Base-by-base conservation (phyloP, 805 yeast genomes). In the Huiozyma naganishii region DNA sequence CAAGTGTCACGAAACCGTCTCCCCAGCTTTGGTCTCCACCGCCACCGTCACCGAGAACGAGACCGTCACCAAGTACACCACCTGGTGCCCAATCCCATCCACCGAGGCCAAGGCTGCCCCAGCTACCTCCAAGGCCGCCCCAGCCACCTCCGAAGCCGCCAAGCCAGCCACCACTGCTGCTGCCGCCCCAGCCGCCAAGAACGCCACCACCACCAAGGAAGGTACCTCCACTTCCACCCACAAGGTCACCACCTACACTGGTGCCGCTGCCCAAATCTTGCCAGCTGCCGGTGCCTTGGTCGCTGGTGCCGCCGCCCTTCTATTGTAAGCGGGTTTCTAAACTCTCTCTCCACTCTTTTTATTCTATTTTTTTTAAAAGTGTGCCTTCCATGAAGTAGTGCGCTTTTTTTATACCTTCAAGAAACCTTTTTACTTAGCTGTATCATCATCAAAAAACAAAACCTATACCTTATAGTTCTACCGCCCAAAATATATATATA, bases 301-400 rank as follows among this genome's bases (percentile, higher is more conserved):
- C 45, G 73, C 73, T 48, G 74, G 74, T 68, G 68, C 66, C 48
- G 72, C 70, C 54, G 74, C 72, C 65, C 61, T 69, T 58, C 64
- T 69, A 62, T 67, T 69, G 65, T 69, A 69, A 67, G 57, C 48
- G 40, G 9, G 23, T 17, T 17, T 17, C 23, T 17, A 17, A 17
- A 17, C 23, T 17, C 23, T 39, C 28, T 9, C 32, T 28, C 38
- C 13, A 27, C 30, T 29, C n/a, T 27, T 8, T 30, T 30, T 30
- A 29, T 39, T 27, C 12, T 17, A 27, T 39, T 28, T 39, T 36
- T 36, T 29, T 36, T 36, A 27, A n/a, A 37, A 27, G 27, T 36
- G 27, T 36, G n/a, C 10, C 23, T 36, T 34, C 12, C 6, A 34
- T 12, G 12, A 34, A 12, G 17, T 12, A 12, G 17, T 34, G 23